Base-by-base conservation (phyloP, 106 monocot species). In the Amphibolis antarctica region DNA sequence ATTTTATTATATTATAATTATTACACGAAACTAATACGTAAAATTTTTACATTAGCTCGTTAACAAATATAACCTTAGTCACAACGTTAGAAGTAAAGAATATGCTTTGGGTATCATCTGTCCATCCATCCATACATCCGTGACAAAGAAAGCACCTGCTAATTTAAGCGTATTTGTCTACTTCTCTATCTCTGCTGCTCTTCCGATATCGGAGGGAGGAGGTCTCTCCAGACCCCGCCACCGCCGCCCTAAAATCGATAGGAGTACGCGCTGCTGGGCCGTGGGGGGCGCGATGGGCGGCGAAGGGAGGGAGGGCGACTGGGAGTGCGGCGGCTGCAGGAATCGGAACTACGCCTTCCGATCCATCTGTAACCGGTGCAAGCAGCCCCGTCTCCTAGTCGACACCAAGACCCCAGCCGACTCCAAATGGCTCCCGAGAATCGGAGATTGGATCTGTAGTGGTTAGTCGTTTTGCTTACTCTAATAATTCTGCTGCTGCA, bases 371-470 rank as follows among this genome's bases (percentile, higher is more conserved):
- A 94, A 94, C 69, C 85, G 93, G 1, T 94, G 93, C 86, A 89
- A 86, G 77, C 81, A 94, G 74, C 94, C 94, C 4, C 85, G 94
- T n/a, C 72, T 94, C 23, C 77, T 94, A 25, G 94, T 94, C 52
- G 94, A 94, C 71, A 54, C 73, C 45, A 84, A 86, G 55, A 86
- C 86, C n/a, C 94, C 94, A 19, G 71, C 74, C 55, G 82, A 94
- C 77, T 89, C 94, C 67, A 94, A 94, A 79, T 94, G 94, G 94
- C 75, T 94, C n/a, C 94, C 94, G 17, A 81, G 94, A 68, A 80
- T 89, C 68, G 94, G 94, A 19, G 89, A 94, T 71, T 94, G 94
- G 94, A 89, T 94, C 89, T 94, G 94, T 75, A 44, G 81, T 60
- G 89, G 94, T 94, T 57, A n/a, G 75, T 46, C 36, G 20, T 30